phyloP scores from a whole-genome alignment of 2,329 filamentous ascomycete species.

The Xylaria sp. region DNA sequence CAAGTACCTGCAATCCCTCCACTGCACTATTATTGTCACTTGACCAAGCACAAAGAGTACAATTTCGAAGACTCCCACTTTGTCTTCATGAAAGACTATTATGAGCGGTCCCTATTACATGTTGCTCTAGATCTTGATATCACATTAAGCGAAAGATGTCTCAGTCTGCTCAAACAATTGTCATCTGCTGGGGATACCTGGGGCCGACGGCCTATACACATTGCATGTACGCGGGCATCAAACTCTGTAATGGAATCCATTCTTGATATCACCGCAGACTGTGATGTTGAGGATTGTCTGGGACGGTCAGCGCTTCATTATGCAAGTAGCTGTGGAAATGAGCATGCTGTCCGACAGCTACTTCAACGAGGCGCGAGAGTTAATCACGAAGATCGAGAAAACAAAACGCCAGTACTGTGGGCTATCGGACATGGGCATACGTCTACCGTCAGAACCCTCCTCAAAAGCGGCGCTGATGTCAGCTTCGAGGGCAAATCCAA shows the following conservation, averaged over 20 bases:
- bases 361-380: not conserved
- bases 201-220: conserved; percentile 6
- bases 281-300: not conserved
- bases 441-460: not conserved
- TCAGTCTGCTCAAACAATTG: not conserved
- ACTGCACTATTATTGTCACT: not conserved
- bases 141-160: not conserved
- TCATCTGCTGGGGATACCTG: not conserved
- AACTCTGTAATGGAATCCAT: not conserved
- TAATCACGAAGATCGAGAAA: not conserved
- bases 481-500: not conserved
- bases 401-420: not conserved
- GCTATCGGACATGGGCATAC: not conserved
- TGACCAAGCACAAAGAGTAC: not conserved
- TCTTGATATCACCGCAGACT: not conserved
- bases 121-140: conserved; percentile 9
- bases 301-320: conserved; percentile 2
- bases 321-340: not conserved
- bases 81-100: not conserved
- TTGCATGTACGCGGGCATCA: not conserved
- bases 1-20: not conserved
- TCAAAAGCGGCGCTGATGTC: not conserved
- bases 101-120: conserved; percentile 12
- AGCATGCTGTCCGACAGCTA: not conserved
- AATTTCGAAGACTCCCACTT: not conserved